Base-by-base conservation (phyloP, 805 yeast species). In the Nakazawaea peltata region DNA sequence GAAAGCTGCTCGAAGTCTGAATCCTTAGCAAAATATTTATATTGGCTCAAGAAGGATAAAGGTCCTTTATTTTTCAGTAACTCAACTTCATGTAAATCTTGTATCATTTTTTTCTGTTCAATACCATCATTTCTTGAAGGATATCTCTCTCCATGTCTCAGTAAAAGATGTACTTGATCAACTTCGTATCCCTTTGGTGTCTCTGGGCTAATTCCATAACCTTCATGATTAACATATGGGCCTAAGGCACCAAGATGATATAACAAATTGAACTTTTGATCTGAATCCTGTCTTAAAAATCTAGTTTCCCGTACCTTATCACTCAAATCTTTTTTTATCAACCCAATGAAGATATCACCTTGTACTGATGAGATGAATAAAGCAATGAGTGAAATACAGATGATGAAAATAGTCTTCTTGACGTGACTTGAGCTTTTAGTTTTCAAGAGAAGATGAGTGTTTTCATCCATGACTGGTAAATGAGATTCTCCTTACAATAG, bases 141-240 rank as follows among this genome's bases (percentile, higher is more conserved):
- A 49, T 59, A 74, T 34, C 82, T 60, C 48, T 74, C 82, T 12
- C 81, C 81, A 42, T 76, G 82, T 43, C 82, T 65, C 38, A 63
- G 57, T 25, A 68, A 44, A 44, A 68, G 48, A 43, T 69, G 69
- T 7, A 72, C 80, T 48, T 75, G 81, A 41, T 71, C 74, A 30
- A 74, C 60, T 0, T 53, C 44, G 49, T 80, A 73, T 24, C 63
- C 63, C 1, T 45, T 51, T 12, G 83, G 83, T 2, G 69, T 54
- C 15, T 69, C 73, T 28, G 71, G 59, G 30, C 63, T 58, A 30
- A 76, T 67, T 12, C 82, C 81, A 40, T 47, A 64, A 0, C 79
- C 77, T 4, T 63, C 57, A 34, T 67, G 59, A 40, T 65, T 68
- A 10, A 65, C 47, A 47, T 63, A 74, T 8, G 81, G 81, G 1